Base-by-base conservation (phyloP, 768 basidiomycete species). In the Kwoniella newhampshirensis region DNA sequence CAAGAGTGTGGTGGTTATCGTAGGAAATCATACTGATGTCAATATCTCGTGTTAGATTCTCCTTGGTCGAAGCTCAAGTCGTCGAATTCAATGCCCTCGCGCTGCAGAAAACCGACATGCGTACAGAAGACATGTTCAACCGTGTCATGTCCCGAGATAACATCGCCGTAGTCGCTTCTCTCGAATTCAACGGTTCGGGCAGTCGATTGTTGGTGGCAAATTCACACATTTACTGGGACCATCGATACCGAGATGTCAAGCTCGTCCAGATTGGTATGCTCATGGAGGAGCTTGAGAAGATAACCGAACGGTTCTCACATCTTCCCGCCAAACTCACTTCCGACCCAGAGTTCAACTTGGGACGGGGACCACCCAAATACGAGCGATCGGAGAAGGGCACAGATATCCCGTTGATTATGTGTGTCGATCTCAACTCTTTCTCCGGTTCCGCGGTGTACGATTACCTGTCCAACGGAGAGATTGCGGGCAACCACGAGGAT, bases 121-220 rank as follows among this genome's bases (percentile, higher is more conserved):
- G 77, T 49, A 94, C 91, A 17, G 92, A 98, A 70, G 94, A 97
- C 80, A 93, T 98, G 92, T 98, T 97, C 83, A 97, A 97, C 73
- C 91, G 96, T 28, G 91, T 98, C 52, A 83, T 97, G 66, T 87
- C 88, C 60, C 89, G 91, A 75, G 94, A 98, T 77, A 85, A 97
- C 71, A 89, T 98, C 62, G 91, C 91, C 43, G 85, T 91, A 62
- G 80, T 93, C 55, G 85, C 85, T 66, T 82, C 91, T 27, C 81
- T 98, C 71, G 96, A 99, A 79, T 87, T 88, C 77, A 84, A 83
- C 59, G 82, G 84, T 37, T 89, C 92, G 0, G 92, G 92, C 39
- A 86, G 91, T 12, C 86, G 94, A 15, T 78, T 96, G 54, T 83
- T 98, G 68, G 82, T 97, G 51, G 87, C 87, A 36, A 97, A 98